Evolutionary conservation across 2,329 filamentous ascomycete species (phyloP).

Genomic region (Beauveria sp.): DNA sequence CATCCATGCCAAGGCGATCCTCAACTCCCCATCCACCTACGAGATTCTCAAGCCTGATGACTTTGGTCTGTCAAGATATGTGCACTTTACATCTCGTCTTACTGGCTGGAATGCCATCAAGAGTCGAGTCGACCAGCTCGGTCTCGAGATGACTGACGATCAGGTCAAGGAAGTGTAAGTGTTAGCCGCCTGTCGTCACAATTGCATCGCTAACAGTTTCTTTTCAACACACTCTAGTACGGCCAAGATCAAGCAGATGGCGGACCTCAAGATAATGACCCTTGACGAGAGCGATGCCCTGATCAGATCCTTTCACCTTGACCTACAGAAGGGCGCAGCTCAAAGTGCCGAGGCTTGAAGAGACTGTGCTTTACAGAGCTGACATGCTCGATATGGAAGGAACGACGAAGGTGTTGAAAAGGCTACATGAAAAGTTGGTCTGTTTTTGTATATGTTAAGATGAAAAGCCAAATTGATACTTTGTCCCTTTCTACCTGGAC

Average conservation of each 20-base stretch:
- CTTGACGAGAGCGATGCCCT: too few relatives aligned
- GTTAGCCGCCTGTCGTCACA: background rate
- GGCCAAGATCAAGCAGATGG: slow-evolving; percentile 78
- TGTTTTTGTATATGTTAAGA: too few relatives aligned
- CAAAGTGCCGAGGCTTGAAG: too few relatives aligned
- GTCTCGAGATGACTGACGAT: slow-evolving; percentile 68
- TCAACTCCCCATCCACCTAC: slow-evolving; percentile 76
- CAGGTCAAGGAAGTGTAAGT: slow-evolving; percentile 58
- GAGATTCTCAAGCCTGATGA: slow-evolving; percentile 24
- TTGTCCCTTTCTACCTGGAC: too few relatives aligned
- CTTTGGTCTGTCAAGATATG: slow-evolving; percentile 59
- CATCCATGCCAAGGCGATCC: slow-evolving; percentile 76
- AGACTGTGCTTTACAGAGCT: too few relatives aligned
- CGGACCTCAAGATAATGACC: slow-evolving; percentile 43
- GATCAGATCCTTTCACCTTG: too few relatives aligned
- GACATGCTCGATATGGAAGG: too few relatives aligned
- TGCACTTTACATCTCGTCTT: slow-evolving; percentile 70
- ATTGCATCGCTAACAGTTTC: background rate
- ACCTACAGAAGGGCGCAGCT: too few relatives aligned
- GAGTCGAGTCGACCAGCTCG: slow-evolving; percentile 74
- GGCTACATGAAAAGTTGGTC: too few relatives aligned
- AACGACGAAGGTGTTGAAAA: too few relatives aligned
- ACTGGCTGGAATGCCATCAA: slow-evolving; percentile 96
- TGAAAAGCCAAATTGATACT: too few relatives aligned
- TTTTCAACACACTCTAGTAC: slow-evolving; percentile 7